Evolutionary conservation across 2,329 filamentous ascomycete genomes (phyloP).

Genomic region (Coniella lustricola): DNA sequence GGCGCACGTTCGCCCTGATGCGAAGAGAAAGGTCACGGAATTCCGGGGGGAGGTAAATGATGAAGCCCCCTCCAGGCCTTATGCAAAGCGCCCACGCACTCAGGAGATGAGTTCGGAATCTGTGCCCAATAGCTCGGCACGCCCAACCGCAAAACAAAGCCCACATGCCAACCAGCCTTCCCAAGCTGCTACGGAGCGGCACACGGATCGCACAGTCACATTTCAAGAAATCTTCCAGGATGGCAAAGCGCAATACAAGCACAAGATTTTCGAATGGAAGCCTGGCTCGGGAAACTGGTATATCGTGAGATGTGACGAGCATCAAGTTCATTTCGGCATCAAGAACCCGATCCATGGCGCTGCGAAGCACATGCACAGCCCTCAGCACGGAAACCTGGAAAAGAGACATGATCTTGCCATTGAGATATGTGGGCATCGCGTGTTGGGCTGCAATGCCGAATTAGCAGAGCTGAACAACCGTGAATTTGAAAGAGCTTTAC

Average conservation of each 20-base stretch:
- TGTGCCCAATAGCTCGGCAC: neutral
- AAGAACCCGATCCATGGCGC: slow-evolving; percentile 28
- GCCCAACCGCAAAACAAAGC: neutral
- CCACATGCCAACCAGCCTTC: neutral
- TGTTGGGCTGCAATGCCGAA: slow-evolving; percentile 26
- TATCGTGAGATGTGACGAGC: slow-evolving; percentile 33
- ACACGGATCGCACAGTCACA: slow-evolving; percentile 20
- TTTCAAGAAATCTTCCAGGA: slow-evolving; percentile 30
- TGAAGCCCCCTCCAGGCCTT: neutral
- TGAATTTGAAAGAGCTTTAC: slow-evolving; percentile 23
- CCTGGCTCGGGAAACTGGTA: slow-evolving; percentile 25
- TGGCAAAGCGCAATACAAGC: slow-evolving; percentile 27
- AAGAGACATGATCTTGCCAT: slow-evolving; percentile 27
- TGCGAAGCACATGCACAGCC: slow-evolving; percentile 30
- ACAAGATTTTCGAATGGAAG: slow-evolving; percentile 28
- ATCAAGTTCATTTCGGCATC: slow-evolving; percentile 29
- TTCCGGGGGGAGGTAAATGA: neutral
- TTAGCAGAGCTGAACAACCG: slow-evolving; percentile 28
- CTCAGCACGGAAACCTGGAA: slow-evolving; percentile 23
- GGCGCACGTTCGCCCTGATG: slow-evolving; percentile 3
- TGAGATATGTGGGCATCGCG: slow-evolving; percentile 26
- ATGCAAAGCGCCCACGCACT: slow-evolving; percentile 11
- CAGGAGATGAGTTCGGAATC: slow-evolving; percentile 1
- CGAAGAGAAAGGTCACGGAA: slow-evolving; percentile 12
- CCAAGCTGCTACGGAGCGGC: neutral